A percentile compares a stretch with the other conserved stretches of the same genome.
Conservation (phyloP, 129 eudicot species). For the Erigeron canadensis region DNA sequence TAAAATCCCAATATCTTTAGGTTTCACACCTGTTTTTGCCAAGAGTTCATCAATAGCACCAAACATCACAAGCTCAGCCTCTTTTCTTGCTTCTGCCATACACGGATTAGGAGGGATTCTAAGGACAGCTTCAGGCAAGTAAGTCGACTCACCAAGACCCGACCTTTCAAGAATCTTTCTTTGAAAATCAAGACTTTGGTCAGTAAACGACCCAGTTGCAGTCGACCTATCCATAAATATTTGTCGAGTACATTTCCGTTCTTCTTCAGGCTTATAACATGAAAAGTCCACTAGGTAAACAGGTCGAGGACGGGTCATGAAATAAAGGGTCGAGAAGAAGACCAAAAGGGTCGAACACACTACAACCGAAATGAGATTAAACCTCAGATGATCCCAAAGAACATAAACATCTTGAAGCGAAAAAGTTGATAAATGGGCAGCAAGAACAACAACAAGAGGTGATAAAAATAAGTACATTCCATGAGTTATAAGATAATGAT, state of each 20-base stretch:
- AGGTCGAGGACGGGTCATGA: conserved; percentile 77
- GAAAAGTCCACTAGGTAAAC: conserved; percentile 83
- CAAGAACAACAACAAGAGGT: conserved; percentile 65
- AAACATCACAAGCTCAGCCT: conserved; percentile 82
- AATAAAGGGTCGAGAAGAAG: conserved; percentile 69
- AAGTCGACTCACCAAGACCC: conserved; percentile 79
- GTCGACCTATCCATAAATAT: conserved; percentile 71
- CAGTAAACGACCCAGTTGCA: conserved; percentile 54
- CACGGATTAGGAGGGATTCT: conserved; percentile 78
- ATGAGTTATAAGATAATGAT: conserved; percentile 82
- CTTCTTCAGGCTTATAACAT: conserved; percentile 80
- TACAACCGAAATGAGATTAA: conserved; percentile 70
- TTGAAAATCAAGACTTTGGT: conserved; percentile 65
- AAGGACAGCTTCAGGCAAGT: conserved; percentile 81
- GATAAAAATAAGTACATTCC: conserved; percentile 75
- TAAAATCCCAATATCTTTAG: conserved; percentile 81
- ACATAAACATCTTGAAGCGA: conserved; percentile 56
- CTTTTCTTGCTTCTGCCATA: conserved; percentile 88
- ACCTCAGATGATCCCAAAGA: conserved; percentile 78
- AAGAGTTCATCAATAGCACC: conserved; percentile 87
- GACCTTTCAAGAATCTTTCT: conserved; percentile 82
- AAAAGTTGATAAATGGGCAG: conserved; percentile 75
- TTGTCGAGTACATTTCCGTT: conserved; percentile 75
- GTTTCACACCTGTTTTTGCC: conserved; percentile 62
- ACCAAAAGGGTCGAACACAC: conserved; percentile 72